These are phyloP conservation scores for Schoenoplectus tabernaemontani DNA, from an alignment of 202 grass and related monocot species.

Conservation along the genomic window DNA sequence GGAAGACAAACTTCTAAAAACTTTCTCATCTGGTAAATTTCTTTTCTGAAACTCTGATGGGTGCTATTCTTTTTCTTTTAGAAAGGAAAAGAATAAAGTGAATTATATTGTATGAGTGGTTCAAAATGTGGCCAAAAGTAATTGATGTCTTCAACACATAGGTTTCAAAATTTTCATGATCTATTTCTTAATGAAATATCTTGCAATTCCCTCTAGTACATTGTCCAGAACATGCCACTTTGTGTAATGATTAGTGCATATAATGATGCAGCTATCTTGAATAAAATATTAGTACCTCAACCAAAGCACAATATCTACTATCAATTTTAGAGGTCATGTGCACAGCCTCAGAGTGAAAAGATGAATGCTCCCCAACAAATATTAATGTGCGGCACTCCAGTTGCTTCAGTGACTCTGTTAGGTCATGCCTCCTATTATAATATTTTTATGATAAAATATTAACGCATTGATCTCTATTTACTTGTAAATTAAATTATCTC, in stretches of 20 bases:
- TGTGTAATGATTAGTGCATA: neutral
- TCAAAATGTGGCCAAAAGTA: neutral
- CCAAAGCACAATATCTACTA: constrained; percentile 80
- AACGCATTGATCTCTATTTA: neutral
- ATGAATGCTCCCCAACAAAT: constrained; percentile 76
- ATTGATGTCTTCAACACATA: neutral
- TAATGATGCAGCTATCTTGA: neutral
- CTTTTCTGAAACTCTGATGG: too few relatives aligned
- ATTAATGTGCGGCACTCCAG: constrained; percentile 86
- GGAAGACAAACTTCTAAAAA: too few relatives aligned
- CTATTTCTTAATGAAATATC: neutral
- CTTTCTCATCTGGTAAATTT: too few relatives aligned
- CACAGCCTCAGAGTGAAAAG: constrained; percentile 72
- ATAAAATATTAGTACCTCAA: constrained; percentile 53
- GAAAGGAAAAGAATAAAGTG: too few relatives aligned
- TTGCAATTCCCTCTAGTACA: neutral
- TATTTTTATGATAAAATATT: constrained; percentile 21
- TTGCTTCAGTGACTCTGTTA: constrained; percentile 66
- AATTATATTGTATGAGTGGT: neutral
- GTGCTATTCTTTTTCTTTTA: too few relatives aligned
- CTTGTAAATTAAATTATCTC: constrained; percentile 3
- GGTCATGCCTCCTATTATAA: constrained; percentile 72
- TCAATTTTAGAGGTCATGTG: constrained; percentile 85
- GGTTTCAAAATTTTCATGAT: neutral
- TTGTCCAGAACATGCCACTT: neutral